These are phyloP conservation scores for Clitocybe nebularis DNA, from an alignment of 1,284 basidiomycete species.

Conservation along the genomic window DNA sequence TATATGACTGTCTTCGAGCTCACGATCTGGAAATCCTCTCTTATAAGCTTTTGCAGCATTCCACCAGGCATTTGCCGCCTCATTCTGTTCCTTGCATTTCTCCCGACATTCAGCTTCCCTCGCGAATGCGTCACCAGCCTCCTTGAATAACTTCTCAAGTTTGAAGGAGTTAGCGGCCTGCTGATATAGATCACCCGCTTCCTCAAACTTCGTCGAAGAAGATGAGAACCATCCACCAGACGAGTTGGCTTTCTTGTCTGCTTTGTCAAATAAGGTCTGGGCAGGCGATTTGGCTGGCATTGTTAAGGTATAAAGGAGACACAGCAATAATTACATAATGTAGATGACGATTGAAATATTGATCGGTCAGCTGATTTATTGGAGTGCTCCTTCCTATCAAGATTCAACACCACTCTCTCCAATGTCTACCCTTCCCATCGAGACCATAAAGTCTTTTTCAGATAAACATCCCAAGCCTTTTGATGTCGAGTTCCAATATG, in stretches of 20 bases:
- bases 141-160: constrained; percentile 88
- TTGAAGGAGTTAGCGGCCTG: constrained; percentile 96
- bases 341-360: constrained; percentile 3
- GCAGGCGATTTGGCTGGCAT: constrained; percentile 66
- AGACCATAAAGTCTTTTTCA: constrained; percentile 43
- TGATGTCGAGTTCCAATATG: constrained; percentile 76
- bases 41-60: constrained; percentile 95
- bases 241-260: constrained; percentile 87
- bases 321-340: background rate
- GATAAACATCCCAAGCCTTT: constrained; percentile 64
- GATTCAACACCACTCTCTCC: too few species aligned
- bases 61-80: constrained; percentile 97
- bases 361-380: constrained; percentile 11
- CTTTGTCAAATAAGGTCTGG: constrained; percentile 73
- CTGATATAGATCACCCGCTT: constrained; percentile 91
- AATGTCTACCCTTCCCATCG: constrained; percentile 39
- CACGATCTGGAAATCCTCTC: constrained; percentile 79
- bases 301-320: constrained; percentile 5
- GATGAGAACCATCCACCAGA: constrained; percentile 87
- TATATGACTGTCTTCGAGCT: too few species aligned
- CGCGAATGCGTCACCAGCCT: constrained; percentile 85
- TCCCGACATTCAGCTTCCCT: constrained; percentile 90
- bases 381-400: too few species aligned
- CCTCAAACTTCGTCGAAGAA: constrained; percentile 79
- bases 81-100: constrained; percentile 80